These are phyloP conservation scores for Lactifluus echinatus DNA, from an alignment of 768 basidiomycete species.

Conservation along the genomic window DNA sequence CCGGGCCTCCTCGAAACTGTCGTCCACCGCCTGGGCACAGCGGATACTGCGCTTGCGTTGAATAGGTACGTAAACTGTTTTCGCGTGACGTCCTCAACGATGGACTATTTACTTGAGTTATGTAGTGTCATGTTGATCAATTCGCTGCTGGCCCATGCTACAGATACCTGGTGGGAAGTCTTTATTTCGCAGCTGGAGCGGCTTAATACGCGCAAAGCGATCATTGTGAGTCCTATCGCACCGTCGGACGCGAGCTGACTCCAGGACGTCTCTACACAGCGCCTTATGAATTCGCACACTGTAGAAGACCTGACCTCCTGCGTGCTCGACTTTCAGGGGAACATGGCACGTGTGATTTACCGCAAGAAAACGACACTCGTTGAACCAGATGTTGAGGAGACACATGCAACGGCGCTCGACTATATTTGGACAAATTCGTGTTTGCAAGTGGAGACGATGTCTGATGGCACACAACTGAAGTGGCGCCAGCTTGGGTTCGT, in stretches of 20 bases:
- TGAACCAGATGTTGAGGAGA: slow-evolving; percentile 53
- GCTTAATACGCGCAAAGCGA: slow-evolving; percentile 71
- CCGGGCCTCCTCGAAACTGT: slow-evolving; percentile 68
- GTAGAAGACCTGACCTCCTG: slow-evolving; percentile 76
- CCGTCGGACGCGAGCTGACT: slow-evolving; percentile 4
- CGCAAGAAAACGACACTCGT: slow-evolving; percentile 75
- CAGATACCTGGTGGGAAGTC: slow-evolving; percentile 67
- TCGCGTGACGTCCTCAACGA: slow-evolving; percentile 15
- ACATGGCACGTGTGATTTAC: slow-evolving; percentile 69
- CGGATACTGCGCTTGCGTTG: slow-evolving; percentile 78
- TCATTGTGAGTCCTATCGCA: slow-evolving; percentile 48
- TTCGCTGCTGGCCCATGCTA: slow-evolving; percentile 72
- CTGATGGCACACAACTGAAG: slow-evolving; percentile 43
- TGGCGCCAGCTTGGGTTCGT: slow-evolving; percentile 78
- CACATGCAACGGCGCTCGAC: slow-evolving; percentile 47
- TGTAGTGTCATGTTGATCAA: slow-evolving; percentile 84
- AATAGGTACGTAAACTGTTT: slow-evolving; percentile 46
- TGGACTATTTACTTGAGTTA: not conserved
- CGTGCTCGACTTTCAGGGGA: slow-evolving; percentile 83
- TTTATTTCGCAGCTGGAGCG: slow-evolving; percentile 68
- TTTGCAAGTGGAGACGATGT: slow-evolving; percentile 44
- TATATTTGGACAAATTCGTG: slow-evolving; percentile 63
- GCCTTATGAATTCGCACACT: slow-evolving; percentile 75
- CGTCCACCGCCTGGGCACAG: slow-evolving; percentile 68
- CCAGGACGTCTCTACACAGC: slow-evolving; percentile 33